These are phyloP conservation scores for Aureobasidium sp. DNA, from an alignment of 2,329 filamentous ascomycete species.

Conservation along the genomic window DNA sequence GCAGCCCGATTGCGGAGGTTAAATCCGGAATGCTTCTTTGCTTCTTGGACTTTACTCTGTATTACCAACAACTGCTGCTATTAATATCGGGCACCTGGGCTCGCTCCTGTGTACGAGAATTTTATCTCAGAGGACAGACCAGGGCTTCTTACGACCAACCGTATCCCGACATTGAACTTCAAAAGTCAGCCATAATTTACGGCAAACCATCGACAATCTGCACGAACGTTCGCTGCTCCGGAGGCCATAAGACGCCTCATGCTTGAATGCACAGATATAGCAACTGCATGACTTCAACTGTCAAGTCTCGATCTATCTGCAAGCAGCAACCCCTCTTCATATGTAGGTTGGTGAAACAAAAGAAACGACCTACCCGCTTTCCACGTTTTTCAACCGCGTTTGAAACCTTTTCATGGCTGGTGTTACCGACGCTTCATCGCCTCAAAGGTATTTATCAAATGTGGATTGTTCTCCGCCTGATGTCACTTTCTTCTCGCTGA, in stretches of 20 bases:
- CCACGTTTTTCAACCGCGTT: conserved; percentile 3
- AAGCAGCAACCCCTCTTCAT: neutral
- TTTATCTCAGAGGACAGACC: neutral
- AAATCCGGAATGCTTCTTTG: neutral
- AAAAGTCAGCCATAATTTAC: no score
- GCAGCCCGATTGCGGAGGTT: conserved; percentile 14
- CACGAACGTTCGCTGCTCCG: conserved; percentile 1
- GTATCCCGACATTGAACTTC: neutral
- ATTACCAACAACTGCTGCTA: conserved; percentile 1
- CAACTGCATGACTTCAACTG: neutral
- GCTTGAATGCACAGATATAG: neutral
- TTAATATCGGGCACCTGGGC: neutral
- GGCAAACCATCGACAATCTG: neutral
- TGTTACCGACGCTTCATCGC: neutral
- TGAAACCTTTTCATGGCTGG: neutral
- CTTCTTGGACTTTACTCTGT: neutral
- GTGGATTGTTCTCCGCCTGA: neutral
- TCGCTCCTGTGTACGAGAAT: neutral
- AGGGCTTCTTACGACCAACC: neutral
- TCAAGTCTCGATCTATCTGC: neutral
- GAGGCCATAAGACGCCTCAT: neutral
- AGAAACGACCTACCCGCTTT: neutral
- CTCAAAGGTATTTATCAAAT: conserved; percentile 1
- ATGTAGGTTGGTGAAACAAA: neutral
- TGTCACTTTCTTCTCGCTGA: neutral